Conservation (phyloP, 106 monocot species). For the Allium sativum region DNA sequence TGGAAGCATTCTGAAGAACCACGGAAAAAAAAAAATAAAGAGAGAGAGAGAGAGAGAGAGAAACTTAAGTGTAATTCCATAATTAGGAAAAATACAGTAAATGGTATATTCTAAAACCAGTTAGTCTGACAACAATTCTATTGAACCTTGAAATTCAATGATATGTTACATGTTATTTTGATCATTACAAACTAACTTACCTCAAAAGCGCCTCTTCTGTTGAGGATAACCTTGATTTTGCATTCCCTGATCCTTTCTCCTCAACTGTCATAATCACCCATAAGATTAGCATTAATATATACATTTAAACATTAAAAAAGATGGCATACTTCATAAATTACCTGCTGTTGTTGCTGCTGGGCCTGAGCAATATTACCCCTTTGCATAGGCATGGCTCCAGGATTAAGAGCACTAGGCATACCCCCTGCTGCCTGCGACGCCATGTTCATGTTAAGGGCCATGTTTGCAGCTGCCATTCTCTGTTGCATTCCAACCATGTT, state of each 20-base stretch:
- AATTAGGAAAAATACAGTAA: no score
- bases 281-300: no score
- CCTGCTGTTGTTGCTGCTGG: constrained; percentile 52
- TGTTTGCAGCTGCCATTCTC: constrained; percentile 43
- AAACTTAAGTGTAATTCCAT: no score
- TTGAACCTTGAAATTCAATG: no score
- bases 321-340: constrained; percentile 7
- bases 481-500: constrained; percentile 57
- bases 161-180: no score
- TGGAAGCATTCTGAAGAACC: no score
- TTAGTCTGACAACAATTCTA: no score
- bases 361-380: constrained; percentile 49
- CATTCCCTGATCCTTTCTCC: constrained; percentile 92
- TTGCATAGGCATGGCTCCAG: constrained; percentile 60
- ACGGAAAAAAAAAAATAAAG: no score
- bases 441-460: constrained; percentile 51
- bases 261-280: constrained; percentile 30
- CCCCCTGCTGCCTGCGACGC: constrained; percentile 40
- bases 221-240: constrained; percentile 86
- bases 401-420: constrained; percentile 41
- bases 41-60: no score
- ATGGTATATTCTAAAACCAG: no score
- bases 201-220: constrained; percentile 79
- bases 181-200: constrained; percentile 1
- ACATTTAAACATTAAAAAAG: no score